These are phyloP conservation scores for Knufia fluminis DNA, from an alignment of 2,329 filamentous ascomycete genomes.

Conservation along the genomic window DNA sequence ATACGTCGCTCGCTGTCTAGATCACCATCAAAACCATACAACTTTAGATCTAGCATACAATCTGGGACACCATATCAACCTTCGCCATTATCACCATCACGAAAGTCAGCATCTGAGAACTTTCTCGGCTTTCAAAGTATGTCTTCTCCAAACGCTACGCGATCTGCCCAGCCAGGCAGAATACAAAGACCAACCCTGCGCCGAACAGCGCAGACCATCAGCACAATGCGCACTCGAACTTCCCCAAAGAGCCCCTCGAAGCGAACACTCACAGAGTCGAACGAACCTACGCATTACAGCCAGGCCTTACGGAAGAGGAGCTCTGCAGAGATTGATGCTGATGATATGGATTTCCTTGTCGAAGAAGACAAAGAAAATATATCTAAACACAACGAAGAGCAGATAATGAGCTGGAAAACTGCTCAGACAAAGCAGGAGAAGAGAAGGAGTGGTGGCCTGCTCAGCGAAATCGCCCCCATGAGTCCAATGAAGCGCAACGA, in stretches of 20 bases:
- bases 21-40: constrained; percentile 72
- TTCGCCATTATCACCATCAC: constrained; percentile 51
- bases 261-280: constrained; percentile 61
- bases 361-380: constrained; percentile 23
- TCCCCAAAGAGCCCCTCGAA: constrained; percentile 76
- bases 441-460: constrained; percentile 39
- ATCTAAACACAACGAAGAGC: constrained; percentile 14
- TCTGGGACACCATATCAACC: constrained; percentile 38
- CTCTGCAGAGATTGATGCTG: constrained; percentile 34
- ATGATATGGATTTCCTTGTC: constrained; percentile 39
- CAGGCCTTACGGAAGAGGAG: constrained; percentile 28
- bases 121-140: constrained; percentile 40
- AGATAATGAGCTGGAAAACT: constrained; percentile 24
- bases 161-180: constrained; percentile 57
- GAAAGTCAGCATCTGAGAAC: constrained; percentile 45
- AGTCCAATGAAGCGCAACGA: constrained; percentile 91
- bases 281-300: constrained; percentile 61
- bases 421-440: constrained; percentile 41
- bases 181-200: constrained; percentile 41
- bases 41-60: constrained; percentile 42
- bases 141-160: constrained; percentile 50
- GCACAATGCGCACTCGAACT: constrained; percentile 49
- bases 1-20: constrained; percentile 79
- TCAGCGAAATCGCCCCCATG: constrained; percentile 43
- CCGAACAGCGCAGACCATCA: constrained; percentile 28